phyloP scores from a whole-genome alignment of 495 filamentous ascomycete species.

The Corynascus novoguineensis region DNA sequence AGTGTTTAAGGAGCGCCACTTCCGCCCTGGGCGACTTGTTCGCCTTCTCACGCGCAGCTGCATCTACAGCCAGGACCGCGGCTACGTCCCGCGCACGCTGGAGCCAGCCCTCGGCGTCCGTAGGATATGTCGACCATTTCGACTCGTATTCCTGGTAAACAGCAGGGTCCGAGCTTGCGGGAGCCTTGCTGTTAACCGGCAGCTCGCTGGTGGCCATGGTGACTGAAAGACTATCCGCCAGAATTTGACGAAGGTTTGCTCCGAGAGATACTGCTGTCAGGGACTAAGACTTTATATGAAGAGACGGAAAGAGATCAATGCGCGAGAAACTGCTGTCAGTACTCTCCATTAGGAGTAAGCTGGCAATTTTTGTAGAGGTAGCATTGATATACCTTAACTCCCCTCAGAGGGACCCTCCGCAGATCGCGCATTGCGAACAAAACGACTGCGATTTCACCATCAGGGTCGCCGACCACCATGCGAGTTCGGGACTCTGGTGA shows the following conservation, averaged over 20 bases:
- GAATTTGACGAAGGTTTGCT: too few relatives aligned
- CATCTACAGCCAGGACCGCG: slow-evolving; percentile 49
- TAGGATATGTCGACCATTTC: slow-evolving; percentile 44
- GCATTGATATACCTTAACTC: not conserved
- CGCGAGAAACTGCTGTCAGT: not conserved
- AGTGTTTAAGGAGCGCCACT: slow-evolving; percentile 51
- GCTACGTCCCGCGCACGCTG: slow-evolving; percentile 49
- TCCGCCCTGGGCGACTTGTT: slow-evolving; percentile 54
- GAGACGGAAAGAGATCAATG: not conserved
- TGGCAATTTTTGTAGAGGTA: not conserved
- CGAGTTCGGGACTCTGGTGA: not conserved
- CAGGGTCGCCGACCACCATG: slow-evolving; percentile 1
- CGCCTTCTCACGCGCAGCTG: slow-evolving; percentile 47
- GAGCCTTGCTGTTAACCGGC: slow-evolving; percentile 12
- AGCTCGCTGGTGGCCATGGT: slow-evolving; percentile 5
- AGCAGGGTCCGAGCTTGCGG: slow-evolving; percentile 44
- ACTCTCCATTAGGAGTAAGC: not conserved
- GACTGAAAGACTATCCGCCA: too few relatives aligned
- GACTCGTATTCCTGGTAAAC: slow-evolving; percentile 46
- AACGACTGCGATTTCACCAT: not conserved
- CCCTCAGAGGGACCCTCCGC: not conserved
- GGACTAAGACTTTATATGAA: too few relatives aligned
- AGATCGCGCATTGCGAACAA: not conserved
- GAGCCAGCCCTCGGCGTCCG: slow-evolving; percentile 44
- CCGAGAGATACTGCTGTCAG: too few relatives aligned